Percentiles rank a stretch among this genome's conserved stretches.
Conservation (phyloP, 139 green algal species). For the Chlorella sp. region DNA sequence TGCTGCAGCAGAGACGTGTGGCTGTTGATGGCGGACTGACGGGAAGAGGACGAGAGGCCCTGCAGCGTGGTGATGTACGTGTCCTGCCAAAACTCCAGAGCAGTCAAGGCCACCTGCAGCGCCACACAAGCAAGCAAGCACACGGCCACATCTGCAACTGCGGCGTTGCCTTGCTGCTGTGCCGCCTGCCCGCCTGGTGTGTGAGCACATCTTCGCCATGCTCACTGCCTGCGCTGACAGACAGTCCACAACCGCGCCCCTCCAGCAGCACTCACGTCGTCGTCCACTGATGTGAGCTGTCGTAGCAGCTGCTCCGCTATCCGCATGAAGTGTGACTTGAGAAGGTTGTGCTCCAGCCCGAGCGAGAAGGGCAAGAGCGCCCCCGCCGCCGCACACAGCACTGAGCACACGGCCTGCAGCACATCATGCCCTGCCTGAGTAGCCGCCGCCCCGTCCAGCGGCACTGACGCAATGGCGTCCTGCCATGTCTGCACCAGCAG, state of each 20-base stretch:
- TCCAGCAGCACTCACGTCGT: slow-evolving; percentile 23
- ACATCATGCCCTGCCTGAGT: slow-evolving; percentile 7
- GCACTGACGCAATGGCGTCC: neutral
- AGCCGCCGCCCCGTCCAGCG: slow-evolving; percentile 8
- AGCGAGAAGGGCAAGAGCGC: slow-evolving; percentile 29
- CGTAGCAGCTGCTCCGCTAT: slow-evolving; percentile 36
- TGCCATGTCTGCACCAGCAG: slow-evolving; percentile 4
- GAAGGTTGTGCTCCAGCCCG: neutral
- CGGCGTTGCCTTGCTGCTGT: neutral
- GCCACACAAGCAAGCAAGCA: neutral
- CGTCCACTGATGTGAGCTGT: slow-evolving; percentile 24
- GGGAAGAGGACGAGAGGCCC: neutral
- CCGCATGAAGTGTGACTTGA: slow-evolving; percentile 12
- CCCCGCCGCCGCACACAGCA: slow-evolving; percentile 26
- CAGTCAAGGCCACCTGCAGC: slow-evolving; percentile 21
- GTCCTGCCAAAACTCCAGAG: slow-evolving; percentile 40
- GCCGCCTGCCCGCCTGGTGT: too few species aligned
- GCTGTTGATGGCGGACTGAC: slow-evolving; percentile 1
- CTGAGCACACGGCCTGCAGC: slow-evolving; percentile 15
- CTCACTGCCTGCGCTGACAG: neutral
- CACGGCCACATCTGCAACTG: neutral
- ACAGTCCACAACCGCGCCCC: neutral
- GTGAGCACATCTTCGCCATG: neutral
- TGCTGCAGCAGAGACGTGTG: slow-evolving; percentile 29
- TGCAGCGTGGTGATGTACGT: slow-evolving; percentile 41